Evolutionary conservation across 2,329 filamentous ascomycete species (phyloP).

Genomic region (Helminthosporium solani): DNA sequence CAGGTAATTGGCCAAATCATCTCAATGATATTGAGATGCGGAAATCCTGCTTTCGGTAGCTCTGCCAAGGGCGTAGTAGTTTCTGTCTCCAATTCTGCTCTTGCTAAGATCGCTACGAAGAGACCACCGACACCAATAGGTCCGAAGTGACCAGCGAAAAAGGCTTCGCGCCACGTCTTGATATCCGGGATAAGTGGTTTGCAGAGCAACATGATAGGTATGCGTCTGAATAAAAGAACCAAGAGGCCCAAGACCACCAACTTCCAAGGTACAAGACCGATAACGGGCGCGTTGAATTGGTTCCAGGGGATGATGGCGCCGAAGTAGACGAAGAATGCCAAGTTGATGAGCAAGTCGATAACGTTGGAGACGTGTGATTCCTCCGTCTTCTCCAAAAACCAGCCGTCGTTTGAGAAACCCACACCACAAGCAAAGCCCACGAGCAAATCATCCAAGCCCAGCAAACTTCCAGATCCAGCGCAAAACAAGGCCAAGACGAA

Average conservation of each 20-base stretch:
- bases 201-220: slow-evolving; percentile 87
- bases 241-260: slow-evolving; percentile 91
- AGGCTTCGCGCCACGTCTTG: slow-evolving; percentile 95
- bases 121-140: slow-evolving; percentile 97
- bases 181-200: slow-evolving; percentile 95
- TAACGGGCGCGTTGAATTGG: slow-evolving; percentile 71
- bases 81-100: slow-evolving; percentile 83
- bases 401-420: slow-evolving; percentile 99
- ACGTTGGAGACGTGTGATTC: slow-evolving; percentile 99
- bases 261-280: slow-evolving; percentile 83
- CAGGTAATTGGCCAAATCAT: slow-evolving; percentile 95
- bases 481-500: slow-evolving; percentile 96
- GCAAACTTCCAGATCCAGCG: slow-evolving; percentile 85
- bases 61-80: slow-evolving; percentile 70
- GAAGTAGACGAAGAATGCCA: slow-evolving; percentile 97
- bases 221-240: slow-evolving; percentile 92
- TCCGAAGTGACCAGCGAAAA: slow-evolving; percentile 96
- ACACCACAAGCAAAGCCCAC: slow-evolving; percentile 94
- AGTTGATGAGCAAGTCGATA: slow-evolving; percentile 93
- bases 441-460: slow-evolving; percentile 90
- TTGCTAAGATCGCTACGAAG: slow-evolving; percentile 88
- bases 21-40: slow-evolving; percentile 71
- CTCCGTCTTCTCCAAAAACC: slow-evolving; percentile 98
- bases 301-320: slow-evolving; percentile 97
- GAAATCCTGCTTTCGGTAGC: slow-evolving; percentile 57